Evolutionary conservation across 2,329 filamentous ascomycete genomes (phyloP).

Genomic region (Diaporthe caulivora): DNA sequence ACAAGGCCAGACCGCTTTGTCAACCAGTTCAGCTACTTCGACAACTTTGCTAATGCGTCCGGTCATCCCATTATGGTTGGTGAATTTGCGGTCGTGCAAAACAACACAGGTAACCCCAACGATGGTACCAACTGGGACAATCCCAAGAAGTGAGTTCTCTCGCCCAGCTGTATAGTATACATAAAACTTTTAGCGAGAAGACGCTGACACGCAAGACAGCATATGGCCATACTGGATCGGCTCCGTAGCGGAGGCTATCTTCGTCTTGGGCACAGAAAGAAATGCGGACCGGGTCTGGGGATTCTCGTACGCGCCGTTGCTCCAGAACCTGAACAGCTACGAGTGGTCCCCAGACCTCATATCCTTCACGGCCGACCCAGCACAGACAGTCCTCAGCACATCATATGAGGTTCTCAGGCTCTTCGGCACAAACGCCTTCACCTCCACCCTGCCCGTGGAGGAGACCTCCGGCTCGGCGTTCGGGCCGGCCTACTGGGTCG

Average conservation of each 20-base stretch:
- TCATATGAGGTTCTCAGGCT: constrained; percentile 38
- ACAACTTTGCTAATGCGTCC: constrained; percentile 50
- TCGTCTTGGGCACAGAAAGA: constrained; percentile 64
- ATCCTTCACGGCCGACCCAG: constrained; percentile 35
- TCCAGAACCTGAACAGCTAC: constrained; percentile 60
- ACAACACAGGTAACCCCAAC: constrained; percentile 45
- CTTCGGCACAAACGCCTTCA: constrained; percentile 33
- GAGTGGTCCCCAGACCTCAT: constrained; percentile 58
- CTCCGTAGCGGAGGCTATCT: constrained; percentile 69
- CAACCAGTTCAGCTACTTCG: constrained; percentile 51
- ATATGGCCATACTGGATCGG: constrained; percentile 67
- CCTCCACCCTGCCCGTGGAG: constrained; percentile 35
- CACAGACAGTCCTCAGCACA: constrained; percentile 38
- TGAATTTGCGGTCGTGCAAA: constrained; percentile 51
- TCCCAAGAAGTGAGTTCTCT: constrained; percentile 27
- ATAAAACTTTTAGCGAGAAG: background rate
- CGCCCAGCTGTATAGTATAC: background rate
- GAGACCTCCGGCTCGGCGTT: constrained; percentile 42
- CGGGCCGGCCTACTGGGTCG: constrained; percentile 39
- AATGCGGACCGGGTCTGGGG: constrained; percentile 48
- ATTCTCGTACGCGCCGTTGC: constrained; percentile 31
- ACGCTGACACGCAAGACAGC: constrained; percentile 23
- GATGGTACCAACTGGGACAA: constrained; percentile 27
- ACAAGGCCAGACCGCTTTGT: constrained; percentile 49
- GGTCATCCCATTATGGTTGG: constrained; percentile 51